Evolutionary conservation across 2,329 filamentous ascomycete species (phyloP).

Genomic region (Myriosclerotinia scirpicola): DNA sequence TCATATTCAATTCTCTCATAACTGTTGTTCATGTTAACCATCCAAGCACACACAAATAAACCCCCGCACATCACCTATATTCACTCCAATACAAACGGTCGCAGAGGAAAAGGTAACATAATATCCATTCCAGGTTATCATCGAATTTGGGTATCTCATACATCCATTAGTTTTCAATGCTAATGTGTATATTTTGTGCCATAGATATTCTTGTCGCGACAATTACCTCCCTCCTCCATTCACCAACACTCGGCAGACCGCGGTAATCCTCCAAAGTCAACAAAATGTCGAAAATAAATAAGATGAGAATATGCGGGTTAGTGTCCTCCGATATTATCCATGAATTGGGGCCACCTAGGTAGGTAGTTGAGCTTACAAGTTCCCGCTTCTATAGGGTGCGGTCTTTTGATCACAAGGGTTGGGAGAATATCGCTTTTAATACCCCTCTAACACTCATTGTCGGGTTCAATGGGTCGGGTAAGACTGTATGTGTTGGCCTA

Average conservation of each 20-base stretch:
- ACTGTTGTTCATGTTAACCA: not conserved
- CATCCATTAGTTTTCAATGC: not conserved
- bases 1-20: not conserved
- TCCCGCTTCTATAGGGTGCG: constrained; percentile 57
- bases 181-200: not conserved
- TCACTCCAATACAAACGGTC: not conserved
- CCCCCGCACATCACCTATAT: not conserved
- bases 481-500: constrained; percentile 59
- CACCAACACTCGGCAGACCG: not conserved
- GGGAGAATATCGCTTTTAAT: constrained; percentile 82
- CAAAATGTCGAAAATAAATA: constrained; percentile 79
- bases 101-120: not conserved
- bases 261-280: not conserved
- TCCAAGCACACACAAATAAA: not conserved
- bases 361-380: not conserved
- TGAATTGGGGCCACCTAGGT: not conserved
- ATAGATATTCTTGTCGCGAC: not conserved
- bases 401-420: constrained; percentile 76
- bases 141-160: not conserved
- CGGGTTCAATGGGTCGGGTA: constrained; percentile 94
- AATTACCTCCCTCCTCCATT: not conserved
- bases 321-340: not conserved
- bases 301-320: constrained; percentile 78
- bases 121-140: not conserved
- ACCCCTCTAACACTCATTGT: constrained; percentile 94